Evolutionary conservation across 805 yeast species (phyloP).

Genomic region (Kockiozyma suomiensis): DNA sequence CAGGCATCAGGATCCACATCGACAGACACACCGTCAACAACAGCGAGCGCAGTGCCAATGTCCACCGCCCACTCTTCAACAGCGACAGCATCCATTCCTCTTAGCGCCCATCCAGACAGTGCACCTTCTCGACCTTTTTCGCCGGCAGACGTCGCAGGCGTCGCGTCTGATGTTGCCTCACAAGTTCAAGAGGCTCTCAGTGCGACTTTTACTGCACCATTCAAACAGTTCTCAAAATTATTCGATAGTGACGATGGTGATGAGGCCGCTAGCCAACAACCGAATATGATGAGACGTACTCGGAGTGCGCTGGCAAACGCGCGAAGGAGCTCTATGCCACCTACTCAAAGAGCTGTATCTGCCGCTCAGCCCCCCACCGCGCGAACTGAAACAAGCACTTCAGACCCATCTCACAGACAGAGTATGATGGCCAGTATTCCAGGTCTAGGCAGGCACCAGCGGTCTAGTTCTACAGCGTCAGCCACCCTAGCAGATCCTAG

Average conservation of each 20-base stretch:
- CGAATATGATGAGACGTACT: constrained; percentile 15
- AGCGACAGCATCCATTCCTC: not conserved
- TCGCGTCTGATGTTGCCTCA: constrained; percentile 28
- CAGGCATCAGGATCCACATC: not conserved
- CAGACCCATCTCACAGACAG: not conserved
- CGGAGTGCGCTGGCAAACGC: constrained; percentile 15
- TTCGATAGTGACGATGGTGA: constrained; percentile 41
- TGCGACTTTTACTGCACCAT: constrained; percentile 51
- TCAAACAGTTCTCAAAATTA: constrained; percentile 45
- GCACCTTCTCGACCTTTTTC: constrained; percentile 29
- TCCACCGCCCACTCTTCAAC: not conserved
- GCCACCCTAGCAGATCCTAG: not conserved
- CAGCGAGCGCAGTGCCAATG: not conserved
- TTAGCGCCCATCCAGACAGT: constrained; percentile 2
- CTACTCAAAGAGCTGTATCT: not conserved
- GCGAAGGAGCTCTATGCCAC: constrained; percentile 15
- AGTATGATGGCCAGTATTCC: constrained; percentile 3
- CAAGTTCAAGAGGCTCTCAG: constrained; percentile 33
- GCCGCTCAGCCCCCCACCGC: not conserved
- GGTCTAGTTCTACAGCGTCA: constrained; percentile 7
- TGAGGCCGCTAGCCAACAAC: constrained; percentile 11
- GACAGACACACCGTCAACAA: not conserved
- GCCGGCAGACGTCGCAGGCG: constrained; percentile 26
- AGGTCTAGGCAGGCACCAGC: not conserved
- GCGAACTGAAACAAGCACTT: not conserved